A percentile compares a stretch with the other conserved stretches of the same genome.
Conservation (phyloP, 371 early-diverging fungal genomes). For the Fennellomyces sp. region DNA sequence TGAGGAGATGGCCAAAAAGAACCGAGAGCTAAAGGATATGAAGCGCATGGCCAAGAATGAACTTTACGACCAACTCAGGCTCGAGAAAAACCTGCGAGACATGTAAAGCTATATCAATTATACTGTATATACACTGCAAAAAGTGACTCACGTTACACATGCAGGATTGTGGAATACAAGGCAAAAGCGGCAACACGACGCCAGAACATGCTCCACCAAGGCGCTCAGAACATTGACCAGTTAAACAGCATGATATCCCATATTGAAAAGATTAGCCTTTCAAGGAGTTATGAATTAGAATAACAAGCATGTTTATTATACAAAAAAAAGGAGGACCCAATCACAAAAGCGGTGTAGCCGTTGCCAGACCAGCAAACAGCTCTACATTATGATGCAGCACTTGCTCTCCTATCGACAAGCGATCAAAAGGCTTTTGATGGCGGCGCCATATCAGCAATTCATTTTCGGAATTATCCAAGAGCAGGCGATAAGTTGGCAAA, state of each 20-base stretch:
- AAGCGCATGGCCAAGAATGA: background rate
- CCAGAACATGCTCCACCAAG: background rate
- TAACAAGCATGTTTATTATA: no score
- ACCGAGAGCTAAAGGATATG: background rate
- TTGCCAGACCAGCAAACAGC: constrained; percentile 4
- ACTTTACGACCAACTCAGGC: background rate
- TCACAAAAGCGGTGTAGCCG: background rate
- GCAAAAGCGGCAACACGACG: background rate
- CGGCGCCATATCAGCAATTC: constrained; percentile 6
- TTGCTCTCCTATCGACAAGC: background rate
- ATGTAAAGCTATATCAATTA: no score
- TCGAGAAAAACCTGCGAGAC: no score
- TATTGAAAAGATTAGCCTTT: no score
- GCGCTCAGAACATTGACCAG: no score
- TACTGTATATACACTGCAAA: no score
- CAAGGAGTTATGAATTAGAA: no score
- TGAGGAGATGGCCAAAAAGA: background rate
- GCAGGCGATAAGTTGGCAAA: background rate
- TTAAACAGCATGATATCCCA: no score
- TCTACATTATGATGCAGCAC: constrained; percentile 7
- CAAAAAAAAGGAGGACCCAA: no score
- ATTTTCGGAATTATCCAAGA: constrained; percentile 6
- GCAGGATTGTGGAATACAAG: background rate
- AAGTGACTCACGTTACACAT: background rate
- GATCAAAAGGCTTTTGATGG: background rate